Conservation (phyloP, 1,139 yeast species). For the Ogataea hybrid region DNA sequence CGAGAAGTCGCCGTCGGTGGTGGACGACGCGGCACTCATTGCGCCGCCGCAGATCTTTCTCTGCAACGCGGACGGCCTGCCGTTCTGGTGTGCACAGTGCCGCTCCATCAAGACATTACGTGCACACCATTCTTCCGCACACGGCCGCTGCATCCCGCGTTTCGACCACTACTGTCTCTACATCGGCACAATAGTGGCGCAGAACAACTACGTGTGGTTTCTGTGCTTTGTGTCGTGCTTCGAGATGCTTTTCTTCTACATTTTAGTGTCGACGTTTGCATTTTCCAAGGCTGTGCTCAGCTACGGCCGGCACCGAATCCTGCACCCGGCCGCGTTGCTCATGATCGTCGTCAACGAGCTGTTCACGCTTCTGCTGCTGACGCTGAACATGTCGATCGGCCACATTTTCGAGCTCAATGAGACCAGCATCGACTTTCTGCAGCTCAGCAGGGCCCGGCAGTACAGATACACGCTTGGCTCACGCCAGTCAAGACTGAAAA, state of each 20-base stretch:
- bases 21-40: slow-evolving; percentile 11
- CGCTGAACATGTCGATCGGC: slow-evolving; percentile 33
- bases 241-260: slow-evolving; percentile 34
- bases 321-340: slow-evolving; percentile 48
- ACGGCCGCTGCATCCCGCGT: slow-evolving; percentile 47
- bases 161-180: slow-evolving; percentile 70
- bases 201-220: slow-evolving; percentile 51
- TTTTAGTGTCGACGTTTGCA: slow-evolving; percentile 31
- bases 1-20: slow-evolving; percentile 5
- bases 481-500: slow-evolving; percentile 1
- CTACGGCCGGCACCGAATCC: slow-evolving; percentile 29
- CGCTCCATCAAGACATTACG: slow-evolving; percentile 53
- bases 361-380: slow-evolving; percentile 42
- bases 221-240: slow-evolving; percentile 45
- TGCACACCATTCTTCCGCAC: slow-evolving; percentile 52
- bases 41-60: slow-evolving; percentile 50
- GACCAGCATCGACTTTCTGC: slow-evolving; percentile 41
- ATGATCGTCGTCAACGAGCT: slow-evolving; percentile 40
- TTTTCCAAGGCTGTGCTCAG: slow-evolving; percentile 33
- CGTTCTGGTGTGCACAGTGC: slow-evolving; percentile 58
- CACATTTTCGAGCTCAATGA: slow-evolving; percentile 39
- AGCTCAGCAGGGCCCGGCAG: slow-evolving; percentile 10
- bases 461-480: slow-evolving; percentile 16
- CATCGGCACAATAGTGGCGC: slow-evolving; percentile 60
- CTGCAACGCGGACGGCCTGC: slow-evolving; percentile 61